Evolutionary conservation across 1,284 basidiomycete genomes (phyloP).

Genomic region (Pseudomicrostroma phylloplanum): DNA sequence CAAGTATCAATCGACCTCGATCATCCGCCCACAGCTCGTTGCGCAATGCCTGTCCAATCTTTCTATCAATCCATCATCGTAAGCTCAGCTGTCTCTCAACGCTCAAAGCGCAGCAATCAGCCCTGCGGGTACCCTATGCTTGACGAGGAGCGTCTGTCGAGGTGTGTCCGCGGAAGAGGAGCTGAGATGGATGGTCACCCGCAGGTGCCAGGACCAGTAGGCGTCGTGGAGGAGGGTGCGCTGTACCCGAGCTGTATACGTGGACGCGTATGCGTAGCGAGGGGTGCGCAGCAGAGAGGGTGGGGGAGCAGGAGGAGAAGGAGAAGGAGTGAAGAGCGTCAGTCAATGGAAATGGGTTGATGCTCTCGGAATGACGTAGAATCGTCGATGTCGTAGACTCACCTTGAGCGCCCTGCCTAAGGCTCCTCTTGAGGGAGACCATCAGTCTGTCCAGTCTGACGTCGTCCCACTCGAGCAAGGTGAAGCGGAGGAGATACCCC

Average conservation of each 20-base stretch:
- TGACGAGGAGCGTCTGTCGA: not conserved
- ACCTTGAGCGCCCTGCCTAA: not conserved
- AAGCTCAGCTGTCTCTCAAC: not conserved
- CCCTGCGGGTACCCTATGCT: not conserved
- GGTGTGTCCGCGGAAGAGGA: not conserved
- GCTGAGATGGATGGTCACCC: not conserved
- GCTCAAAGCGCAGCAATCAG: not conserved
- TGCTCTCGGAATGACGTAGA: not conserved
- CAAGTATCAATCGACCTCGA: too few species aligned
- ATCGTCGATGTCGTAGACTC: not conserved
- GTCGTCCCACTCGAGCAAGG: conserved; percentile 3
- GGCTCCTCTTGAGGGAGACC: not conserved
- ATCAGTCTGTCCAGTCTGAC: not conserved
- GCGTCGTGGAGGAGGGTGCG: conserved; percentile 5
- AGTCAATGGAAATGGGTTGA: not conserved
- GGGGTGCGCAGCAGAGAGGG: not conserved
- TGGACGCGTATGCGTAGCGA: too few species aligned
- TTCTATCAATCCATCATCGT: too few species aligned
- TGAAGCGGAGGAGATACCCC: not conserved
- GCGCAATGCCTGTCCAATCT: too few species aligned
- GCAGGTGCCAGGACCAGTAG: not conserved
- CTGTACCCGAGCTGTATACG: not conserved
- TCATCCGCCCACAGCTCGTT: too few species aligned
- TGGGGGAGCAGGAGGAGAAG: not conserved
- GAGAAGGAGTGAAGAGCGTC: not conserved